These are phyloP conservation scores for Chlamydomonas reinhardtii DNA, from an alignment of 163 green algal species.

Conservation along the genomic window DNA sequence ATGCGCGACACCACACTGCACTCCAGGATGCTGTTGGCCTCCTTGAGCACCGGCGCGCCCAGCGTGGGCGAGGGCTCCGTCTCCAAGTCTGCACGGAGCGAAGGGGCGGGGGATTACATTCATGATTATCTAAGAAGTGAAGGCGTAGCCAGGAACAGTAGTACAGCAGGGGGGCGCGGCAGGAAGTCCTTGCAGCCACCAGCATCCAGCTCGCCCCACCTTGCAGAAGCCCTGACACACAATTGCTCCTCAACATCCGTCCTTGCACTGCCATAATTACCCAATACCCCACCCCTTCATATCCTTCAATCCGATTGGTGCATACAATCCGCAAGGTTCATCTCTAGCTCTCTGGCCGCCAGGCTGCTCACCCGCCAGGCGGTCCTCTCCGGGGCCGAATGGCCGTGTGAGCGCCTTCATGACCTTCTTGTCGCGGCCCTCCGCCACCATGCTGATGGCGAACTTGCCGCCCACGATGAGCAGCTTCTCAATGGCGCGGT, in stretches of 20 bases:
- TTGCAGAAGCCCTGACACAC: too few species aligned
- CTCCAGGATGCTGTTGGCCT: conserved; percentile 57
- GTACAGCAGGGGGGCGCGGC: too few species aligned
- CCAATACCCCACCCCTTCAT: too few species aligned
- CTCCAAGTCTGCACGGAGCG: conserved; percentile 53
- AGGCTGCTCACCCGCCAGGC: conserved; percentile 78
- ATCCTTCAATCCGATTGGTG: too few species aligned
- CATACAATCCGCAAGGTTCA: too few species aligned
- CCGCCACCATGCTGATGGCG: conserved; percentile 84
- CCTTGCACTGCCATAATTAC: too few species aligned
- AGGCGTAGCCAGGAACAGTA: too few species aligned
- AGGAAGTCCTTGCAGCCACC: not conserved
- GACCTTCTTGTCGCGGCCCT: conserved; percentile 68
- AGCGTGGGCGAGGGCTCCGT: conserved; percentile 44
- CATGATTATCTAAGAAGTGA: too few species aligned
- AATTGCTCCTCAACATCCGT: too few species aligned
- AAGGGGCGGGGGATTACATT: too few species aligned
- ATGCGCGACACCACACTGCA: conserved; percentile 78
- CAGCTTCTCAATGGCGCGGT: conserved; percentile 89
- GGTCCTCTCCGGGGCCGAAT: conserved; percentile 87
- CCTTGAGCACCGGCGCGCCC: conserved; percentile 60
- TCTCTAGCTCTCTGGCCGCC: too few species aligned
- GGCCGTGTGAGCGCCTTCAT: conserved; percentile 68
- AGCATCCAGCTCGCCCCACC: too few species aligned
- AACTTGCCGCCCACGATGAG: conserved; percentile 79